phyloP scores from a whole-genome alignment of 1,139 yeast species.

The Protomyces lactucae-debilis region DNA sequence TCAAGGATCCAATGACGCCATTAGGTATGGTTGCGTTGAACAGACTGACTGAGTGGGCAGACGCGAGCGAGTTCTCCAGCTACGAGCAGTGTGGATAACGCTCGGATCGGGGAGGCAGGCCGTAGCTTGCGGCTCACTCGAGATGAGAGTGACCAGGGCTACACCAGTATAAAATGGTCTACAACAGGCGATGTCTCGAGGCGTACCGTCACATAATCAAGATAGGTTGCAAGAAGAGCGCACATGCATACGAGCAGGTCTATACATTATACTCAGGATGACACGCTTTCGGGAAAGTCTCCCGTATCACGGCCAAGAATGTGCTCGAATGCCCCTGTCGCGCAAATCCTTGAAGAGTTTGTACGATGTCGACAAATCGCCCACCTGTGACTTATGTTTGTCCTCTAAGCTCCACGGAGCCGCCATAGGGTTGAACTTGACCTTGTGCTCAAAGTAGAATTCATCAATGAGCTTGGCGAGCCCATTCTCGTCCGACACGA shows the following conservation, averaged over 20 bases:
- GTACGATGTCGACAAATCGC: background rate
- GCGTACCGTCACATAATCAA: no score
- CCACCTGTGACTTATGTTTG: background rate
- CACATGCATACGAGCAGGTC: no score
- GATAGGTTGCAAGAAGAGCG: no score
- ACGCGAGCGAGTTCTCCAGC: conserved; percentile 10
- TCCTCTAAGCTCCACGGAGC: background rate
- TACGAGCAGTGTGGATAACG: conserved; percentile 7
- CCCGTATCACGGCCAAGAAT: background rate
- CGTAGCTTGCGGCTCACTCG: no score
- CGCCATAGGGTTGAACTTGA: background rate
- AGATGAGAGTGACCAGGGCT: no score
- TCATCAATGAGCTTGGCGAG: conserved; percentile 13
- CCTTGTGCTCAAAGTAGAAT: conserved; percentile 19
- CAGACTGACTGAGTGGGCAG: conserved; percentile 10
- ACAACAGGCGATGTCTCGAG: no score
- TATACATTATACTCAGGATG: no score
- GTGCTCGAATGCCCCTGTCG: background rate
- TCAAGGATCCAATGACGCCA: background rate
- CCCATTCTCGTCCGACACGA: conserved; percentile 5
- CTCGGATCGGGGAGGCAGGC: background rate
- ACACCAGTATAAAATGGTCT: no score
- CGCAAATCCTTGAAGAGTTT: background rate
- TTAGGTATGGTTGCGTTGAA: conserved; percentile 1
- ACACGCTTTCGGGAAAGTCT: no score